Conservation (phyloP, 1,139 yeast species). For the Blastobotrys elegans region DNA sequence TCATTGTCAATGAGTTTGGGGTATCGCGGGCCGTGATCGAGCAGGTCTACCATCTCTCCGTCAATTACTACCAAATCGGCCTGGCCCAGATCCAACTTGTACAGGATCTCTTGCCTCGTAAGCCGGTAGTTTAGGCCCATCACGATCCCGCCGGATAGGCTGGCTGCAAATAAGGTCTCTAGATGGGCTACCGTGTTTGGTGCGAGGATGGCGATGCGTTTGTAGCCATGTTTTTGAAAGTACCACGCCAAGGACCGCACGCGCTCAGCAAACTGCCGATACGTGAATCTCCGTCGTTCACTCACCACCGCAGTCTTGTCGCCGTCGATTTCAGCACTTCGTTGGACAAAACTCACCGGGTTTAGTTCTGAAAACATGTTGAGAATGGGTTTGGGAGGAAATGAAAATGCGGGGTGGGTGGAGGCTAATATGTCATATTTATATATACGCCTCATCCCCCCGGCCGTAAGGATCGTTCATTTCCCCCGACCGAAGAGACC, state of each 20-base stretch:
- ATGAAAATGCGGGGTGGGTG: no score
- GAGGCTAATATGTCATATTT: no score
- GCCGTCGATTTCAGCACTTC: conserved; percentile 37
- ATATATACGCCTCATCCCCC: no score
- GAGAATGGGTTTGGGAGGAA: conserved; percentile 10
- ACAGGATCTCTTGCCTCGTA: conserved; percentile 31
- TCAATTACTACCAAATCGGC: conserved; percentile 36
- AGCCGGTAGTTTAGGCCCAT: conserved; percentile 37
- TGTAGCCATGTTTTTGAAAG: conserved; percentile 26
- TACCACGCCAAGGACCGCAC: conserved; percentile 33
- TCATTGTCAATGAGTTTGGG: conserved; percentile 29
- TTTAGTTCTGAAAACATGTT: conserved; percentile 31
- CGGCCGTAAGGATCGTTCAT: no score
- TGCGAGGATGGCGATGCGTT: conserved; percentile 34
- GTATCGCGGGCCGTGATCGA: conserved; percentile 21
- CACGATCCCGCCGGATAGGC: conserved; percentile 34
- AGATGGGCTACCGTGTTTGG: conserved; percentile 39
- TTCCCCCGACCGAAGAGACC: no score
- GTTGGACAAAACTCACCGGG: conserved; percentile 35
- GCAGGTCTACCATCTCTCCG: conserved; percentile 30
- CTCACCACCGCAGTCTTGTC: conserved; percentile 30
- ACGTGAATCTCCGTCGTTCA: conserved; percentile 28
- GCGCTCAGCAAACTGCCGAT: conserved; percentile 30
- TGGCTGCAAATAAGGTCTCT: conserved; percentile 35
- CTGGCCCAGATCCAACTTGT: conserved; percentile 32